Percentiles rank a stretch among this genome's conserved stretches.
These are phyloP conservation scores for Beauveria medogensis DNA, from an alignment of 2,329 filamentous ascomycete species.

Conservation along the genomic window DNA sequence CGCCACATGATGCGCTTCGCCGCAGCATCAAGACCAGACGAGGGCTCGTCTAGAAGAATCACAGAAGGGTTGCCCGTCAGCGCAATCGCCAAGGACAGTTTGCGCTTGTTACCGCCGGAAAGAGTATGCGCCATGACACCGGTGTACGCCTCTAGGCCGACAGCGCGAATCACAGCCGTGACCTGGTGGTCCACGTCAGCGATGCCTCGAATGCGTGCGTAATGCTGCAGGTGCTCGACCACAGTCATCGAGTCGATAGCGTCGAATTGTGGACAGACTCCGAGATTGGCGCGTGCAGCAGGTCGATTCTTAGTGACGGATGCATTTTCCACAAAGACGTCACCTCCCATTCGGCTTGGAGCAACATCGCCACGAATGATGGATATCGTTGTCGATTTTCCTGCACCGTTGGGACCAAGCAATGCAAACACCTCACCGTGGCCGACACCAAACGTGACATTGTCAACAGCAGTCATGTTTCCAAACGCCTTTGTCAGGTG, in stretches of 20 bases:
- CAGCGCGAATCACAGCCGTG: slow-evolving; percentile 53
- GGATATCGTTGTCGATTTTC: slow-evolving; percentile 65
- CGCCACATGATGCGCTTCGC: slow-evolving; percentile 71
- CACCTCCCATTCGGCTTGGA: slow-evolving; percentile 45
- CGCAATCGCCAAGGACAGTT: slow-evolving; percentile 65
- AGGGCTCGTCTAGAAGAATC: slow-evolving; percentile 67
- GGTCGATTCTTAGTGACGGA: slow-evolving; percentile 58
- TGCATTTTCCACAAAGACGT: slow-evolving; percentile 60
- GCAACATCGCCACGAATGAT: slow-evolving; percentile 66
- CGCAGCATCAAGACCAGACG: slow-evolving; percentile 64
- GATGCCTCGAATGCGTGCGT: slow-evolving; percentile 63
- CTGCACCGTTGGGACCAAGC: slow-evolving; percentile 69
- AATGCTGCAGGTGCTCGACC: slow-evolving; percentile 63
- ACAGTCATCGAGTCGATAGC: slow-evolving; percentile 72
- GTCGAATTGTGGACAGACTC: slow-evolving; percentile 64
- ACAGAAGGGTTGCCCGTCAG: slow-evolving; percentile 68
- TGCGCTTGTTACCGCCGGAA: slow-evolving; percentile 71
- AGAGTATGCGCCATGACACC: slow-evolving; percentile 57
- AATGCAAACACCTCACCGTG: slow-evolving; percentile 65
- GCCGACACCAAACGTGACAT: slow-evolving; percentile 62
- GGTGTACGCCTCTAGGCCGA: slow-evolving; percentile 55
- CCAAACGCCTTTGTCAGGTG: slow-evolving; percentile 63
- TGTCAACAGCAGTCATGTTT: slow-evolving; percentile 56
- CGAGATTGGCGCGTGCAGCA: slow-evolving; percentile 54
- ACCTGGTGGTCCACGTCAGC: slow-evolving; percentile 50